These are phyloP conservation scores for Chamaecrista fasciculata DNA, from an alignment of 306 rosid genomes.

Conservation along the genomic window DNA sequence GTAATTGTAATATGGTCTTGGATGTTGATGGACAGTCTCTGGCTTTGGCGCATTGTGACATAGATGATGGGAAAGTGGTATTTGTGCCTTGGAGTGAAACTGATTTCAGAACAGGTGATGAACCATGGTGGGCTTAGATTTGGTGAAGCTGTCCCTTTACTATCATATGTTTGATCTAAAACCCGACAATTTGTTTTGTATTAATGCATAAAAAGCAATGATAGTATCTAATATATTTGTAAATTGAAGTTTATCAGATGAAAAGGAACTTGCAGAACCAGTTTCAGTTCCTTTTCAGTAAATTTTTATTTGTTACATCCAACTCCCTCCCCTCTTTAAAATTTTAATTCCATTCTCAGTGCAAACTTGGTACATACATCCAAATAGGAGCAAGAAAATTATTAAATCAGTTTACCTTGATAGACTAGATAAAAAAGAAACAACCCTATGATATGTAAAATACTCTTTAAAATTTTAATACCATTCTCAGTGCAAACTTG, in stretches of 20 bases:
- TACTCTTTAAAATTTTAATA: no score
- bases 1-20: neutral
- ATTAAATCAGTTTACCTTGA: no score
- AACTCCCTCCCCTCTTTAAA: no score
- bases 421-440: no score
- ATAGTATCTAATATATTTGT: conserved; percentile 2
- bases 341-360: no score
- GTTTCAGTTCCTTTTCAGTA: neutral
- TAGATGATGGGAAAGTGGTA: conserved; percentile 70
- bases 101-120: conserved; percentile 84
- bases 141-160: neutral
- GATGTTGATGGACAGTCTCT: conserved; percentile 46
- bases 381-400: no score
- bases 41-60: conserved; percentile 48
- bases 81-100: conserved; percentile 97
- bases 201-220: conserved; percentile 20
- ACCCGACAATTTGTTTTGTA: conserved; percentile 23
- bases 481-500: no score
- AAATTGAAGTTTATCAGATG: conserved; percentile 10
- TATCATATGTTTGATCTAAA: conserved; percentile 18
- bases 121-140: conserved; percentile 85
- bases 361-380: no score
- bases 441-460: no score
- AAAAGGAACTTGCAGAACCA: neutral
- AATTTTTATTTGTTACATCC: no score